These are phyloP conservation scores for Pseudogymnoascus sp. DNA, from an alignment of 2,329 filamentous ascomycete genomes.

Conservation along the genomic window DNA sequence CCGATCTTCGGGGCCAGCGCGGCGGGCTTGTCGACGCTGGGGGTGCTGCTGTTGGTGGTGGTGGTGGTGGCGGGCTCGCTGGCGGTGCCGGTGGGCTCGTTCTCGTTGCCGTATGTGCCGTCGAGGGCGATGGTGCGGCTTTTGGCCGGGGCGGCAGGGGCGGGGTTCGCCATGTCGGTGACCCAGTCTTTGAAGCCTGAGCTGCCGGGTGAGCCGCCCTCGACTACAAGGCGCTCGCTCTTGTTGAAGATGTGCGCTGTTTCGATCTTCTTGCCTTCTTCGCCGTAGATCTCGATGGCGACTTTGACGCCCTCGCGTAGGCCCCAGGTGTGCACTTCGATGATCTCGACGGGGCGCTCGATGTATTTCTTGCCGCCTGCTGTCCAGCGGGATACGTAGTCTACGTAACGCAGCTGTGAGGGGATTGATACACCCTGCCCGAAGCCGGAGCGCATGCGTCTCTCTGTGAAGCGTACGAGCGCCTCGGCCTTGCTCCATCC, in stretches of 20 bases:
- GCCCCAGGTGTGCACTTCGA: slow-evolving; percentile 87
- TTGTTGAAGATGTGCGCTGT: slow-evolving; percentile 71
- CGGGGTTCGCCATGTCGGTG: slow-evolving; percentile 40
- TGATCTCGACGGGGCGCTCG: slow-evolving; percentile 72
- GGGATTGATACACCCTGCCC: slow-evolving; percentile 87
- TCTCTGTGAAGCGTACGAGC: slow-evolving; percentile 62
- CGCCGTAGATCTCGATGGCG: slow-evolving; percentile 71
- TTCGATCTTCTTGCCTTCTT: slow-evolving; percentile 84
- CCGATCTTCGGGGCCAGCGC: not conserved
- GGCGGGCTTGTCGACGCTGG: not conserved
- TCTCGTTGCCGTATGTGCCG: slow-evolving; percentile 1
- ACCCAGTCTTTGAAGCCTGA: slow-evolving; percentile 43
- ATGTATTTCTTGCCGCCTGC: slow-evolving; percentile 66
- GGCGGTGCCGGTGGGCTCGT: not conserved
- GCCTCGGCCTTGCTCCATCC: slow-evolving; percentile 59
- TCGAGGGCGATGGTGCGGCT: slow-evolving; percentile 9
- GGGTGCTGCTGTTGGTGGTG: not conserved
- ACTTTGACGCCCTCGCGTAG: slow-evolving; percentile 82
- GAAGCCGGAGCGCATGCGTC: slow-evolving; percentile 83
- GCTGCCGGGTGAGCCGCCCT: slow-evolving; percentile 45
- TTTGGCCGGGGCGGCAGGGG: slow-evolving; percentile 9
- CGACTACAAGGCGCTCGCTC: slow-evolving; percentile 61
- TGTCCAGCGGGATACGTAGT: slow-evolving; percentile 84
- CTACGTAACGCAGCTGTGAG: slow-evolving; percentile 79
- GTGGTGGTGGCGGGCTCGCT: not conserved